Base-by-base conservation (phyloP, 2,329 filamentous ascomycete species). In the Boeremia exigua region DNA sequence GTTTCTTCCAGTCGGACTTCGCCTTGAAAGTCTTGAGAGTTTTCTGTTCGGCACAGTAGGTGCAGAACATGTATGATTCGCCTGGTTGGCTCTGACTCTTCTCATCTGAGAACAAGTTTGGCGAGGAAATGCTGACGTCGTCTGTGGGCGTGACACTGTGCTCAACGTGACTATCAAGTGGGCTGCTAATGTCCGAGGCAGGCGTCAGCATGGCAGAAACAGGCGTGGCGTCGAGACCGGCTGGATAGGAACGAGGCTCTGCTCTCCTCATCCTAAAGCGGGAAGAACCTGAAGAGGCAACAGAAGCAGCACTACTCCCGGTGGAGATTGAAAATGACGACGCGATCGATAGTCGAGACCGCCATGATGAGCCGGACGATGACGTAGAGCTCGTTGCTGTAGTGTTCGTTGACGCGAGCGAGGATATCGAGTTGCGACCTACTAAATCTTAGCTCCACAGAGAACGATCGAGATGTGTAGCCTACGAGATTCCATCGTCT, bases 1-100 rank as follows among this genome's bases (percentile, higher is more conserved):
- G 73, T 48, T 75, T 75, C 54, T 75, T 75, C 73, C 73, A 76
- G 43, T 76, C 73, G 1, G 73, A 75, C 47, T 75, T 75, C 8
- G 72, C 72, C 44, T 74, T 73, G 65, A 75, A 75, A 0, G 72
- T 75, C 50, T 75, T 75, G 30, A 69, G 48, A 12, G 60, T 65
- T 47, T 73, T 73, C 15, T 66, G 61, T 38, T 75, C 73, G 40
- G 73, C 70, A 48, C 73, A 75, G 46, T 73, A 75, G 1, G 73
- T 75, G 54, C 73, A 75, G 45, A 75, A 75, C 70, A 74, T 73
- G 65, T 66, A 71, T 5, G 72, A 67, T 14, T 75, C 72, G 3
- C 70, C 70, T 1, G 65, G 51, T 32, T 65, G 69, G 34, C 57
- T 61, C 45, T 66, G 55, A 33, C 57, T 46, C 58, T 68, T 60